Base-by-base conservation (phyloP, 129 eudicot genomes). In the Oenanthe sinensis region DNA sequence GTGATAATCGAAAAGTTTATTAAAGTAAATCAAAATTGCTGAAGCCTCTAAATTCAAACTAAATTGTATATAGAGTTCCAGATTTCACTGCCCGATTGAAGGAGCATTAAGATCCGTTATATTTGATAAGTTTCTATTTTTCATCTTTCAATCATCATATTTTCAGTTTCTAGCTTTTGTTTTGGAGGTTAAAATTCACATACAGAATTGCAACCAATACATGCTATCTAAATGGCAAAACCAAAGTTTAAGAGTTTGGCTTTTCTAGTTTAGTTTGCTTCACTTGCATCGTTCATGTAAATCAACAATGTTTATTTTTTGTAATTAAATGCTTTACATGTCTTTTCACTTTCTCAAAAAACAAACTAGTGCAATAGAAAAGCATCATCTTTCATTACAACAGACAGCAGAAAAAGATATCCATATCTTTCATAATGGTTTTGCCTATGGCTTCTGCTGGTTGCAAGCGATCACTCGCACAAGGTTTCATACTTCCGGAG, bases 401-500 rank as follows among this genome's bases (percentile, higher is more conserved):
- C 68, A 60, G 33, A 11, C 68, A 60, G 68, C 33, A 60, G 33
- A 60, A 9, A n/a, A 2, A 10, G 13, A n/a, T 60, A n/a, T 60
- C 68, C 33, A 60, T 24, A 2, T 22, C 22, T 60, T 10, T 8
- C 9, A n/a, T 3, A n/a, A 60, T 60, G 68, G 68, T 8, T n/a
- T n/a, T 67, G 42, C 43, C 68, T 33, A 30, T 30, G 72, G 72
- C 43, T 71, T 71, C 45, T 6, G 20, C 75, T 40, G 15, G 75
- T 76, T 24, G 39, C 47, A 76, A 76, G 70, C 55, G 72, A 45
- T 76, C 74, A 13, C 42, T 82, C 48, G 86, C 86, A 6, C 67
- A 24, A 22, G 86, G 87, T 79, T 63, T 88, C 49, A 75, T 84
- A 24, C 81, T 76, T 12, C 67, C 49, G 24, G 77, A 73, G 60